Evolutionary conservation across 2,329 filamentous ascomycete species (phyloP).

Genomic region (Trichoderma afroharzianum): DNA sequence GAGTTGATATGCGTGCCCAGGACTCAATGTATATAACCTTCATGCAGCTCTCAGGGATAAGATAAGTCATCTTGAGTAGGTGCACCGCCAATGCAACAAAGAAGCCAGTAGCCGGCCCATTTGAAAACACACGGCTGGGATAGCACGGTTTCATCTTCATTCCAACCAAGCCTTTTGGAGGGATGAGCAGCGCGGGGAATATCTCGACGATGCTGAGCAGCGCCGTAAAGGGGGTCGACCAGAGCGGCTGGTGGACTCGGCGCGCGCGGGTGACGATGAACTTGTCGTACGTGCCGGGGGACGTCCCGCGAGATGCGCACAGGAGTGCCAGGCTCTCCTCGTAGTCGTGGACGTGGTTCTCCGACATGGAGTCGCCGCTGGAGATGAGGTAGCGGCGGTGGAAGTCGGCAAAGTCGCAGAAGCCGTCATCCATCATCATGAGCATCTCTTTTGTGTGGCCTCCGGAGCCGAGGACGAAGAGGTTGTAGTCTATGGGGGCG

Average conservation of each 20-base stretch:
- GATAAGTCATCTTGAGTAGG: constrained; percentile 43
- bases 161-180: constrained; percentile 22
- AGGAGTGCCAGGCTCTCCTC: constrained; percentile 32
- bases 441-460: constrained; percentile 96
- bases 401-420: constrained; percentile 47
- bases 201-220: constrained; percentile 63
- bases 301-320: constrained; percentile 20
- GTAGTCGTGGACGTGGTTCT: constrained; percentile 60
- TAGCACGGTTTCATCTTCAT: constrained; percentile 35
- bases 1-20: constrained; percentile 76
- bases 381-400: constrained; percentile 81
- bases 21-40: constrained; percentile 85
- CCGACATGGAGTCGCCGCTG: constrained; percentile 67
- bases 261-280: constrained; percentile 71
- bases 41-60: constrained; percentile 53
- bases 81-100: constrained; percentile 59
- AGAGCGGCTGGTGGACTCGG: constrained; percentile 74
- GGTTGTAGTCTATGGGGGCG: constrained; percentile 47
- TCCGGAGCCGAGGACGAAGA: constrained; percentile 85
- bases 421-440: constrained; percentile 66
- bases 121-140: constrained; percentile 77
- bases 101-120: constrained; percentile 85
- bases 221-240: constrained; percentile 67
- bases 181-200: constrained; percentile 50
- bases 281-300: constrained; percentile 57